These are phyloP conservation scores for Phanerodontia chrysosporium DNA, from an alignment of 768 basidiomycete species.

Conservation along the genomic window DNA sequence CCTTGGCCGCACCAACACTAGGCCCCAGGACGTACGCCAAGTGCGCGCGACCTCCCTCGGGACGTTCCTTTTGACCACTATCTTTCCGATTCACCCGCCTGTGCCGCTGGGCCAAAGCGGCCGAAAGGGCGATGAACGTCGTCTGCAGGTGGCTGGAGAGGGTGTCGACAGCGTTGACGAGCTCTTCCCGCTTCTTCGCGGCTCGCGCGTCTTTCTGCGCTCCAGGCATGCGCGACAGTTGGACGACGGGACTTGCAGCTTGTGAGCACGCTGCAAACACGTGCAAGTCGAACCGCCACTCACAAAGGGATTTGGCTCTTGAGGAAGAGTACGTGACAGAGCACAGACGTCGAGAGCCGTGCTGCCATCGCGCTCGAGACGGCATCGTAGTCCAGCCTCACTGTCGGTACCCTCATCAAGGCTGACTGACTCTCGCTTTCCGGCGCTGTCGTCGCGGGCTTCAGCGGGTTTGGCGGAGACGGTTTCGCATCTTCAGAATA, in stretches of 20 bases:
- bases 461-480: neutral
- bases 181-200: slow-evolving; percentile 55
- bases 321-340: slow-evolving; percentile 70
- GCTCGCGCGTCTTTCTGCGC: slow-evolving; percentile 46
- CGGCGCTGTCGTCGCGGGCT: neutral
- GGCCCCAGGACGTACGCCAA: slow-evolving; percentile 66
- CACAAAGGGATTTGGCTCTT: slow-evolving; percentile 80
- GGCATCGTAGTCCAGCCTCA: slow-evolving; percentile 44
- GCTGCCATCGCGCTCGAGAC: slow-evolving; percentile 61
- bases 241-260: slow-evolving; percentile 48
- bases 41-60: slow-evolving; percentile 34
- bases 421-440: neutral
- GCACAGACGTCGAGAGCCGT: slow-evolving; percentile 53
- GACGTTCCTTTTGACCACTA: neutral
- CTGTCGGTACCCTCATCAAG: slow-evolving; percentile 31
- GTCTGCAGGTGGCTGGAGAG: slow-evolving; percentile 70
- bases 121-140: slow-evolving; percentile 70
- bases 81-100: neutral
- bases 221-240: slow-evolving; percentile 52
- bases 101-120: slow-evolving; percentile 45
- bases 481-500: neutral
- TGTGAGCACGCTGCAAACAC: slow-evolving; percentile 20
- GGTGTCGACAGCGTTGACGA: slow-evolving; percentile 64
- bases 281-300: slow-evolving; percentile 25
- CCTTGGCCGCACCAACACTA: slow-evolving; percentile 54